Conservation (phyloP, 495 filamentous ascomycete genomes). For the Penicillium simplicissimum region DNA sequence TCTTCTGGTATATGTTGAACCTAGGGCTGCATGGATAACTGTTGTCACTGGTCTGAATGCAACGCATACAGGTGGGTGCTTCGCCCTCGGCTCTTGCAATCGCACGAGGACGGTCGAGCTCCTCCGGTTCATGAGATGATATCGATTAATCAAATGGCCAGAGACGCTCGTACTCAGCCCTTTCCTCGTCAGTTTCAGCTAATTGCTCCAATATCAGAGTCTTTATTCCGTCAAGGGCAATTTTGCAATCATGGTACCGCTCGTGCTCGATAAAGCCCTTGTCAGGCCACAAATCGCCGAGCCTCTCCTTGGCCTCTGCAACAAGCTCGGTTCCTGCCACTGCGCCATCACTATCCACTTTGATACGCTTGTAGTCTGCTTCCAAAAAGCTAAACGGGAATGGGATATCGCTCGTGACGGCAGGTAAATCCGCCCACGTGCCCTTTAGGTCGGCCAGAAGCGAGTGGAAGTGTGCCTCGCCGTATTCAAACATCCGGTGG, state of each 20-base stretch:
- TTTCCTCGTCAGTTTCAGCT: conserved; percentile 36
- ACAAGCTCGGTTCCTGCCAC: conserved; percentile 38
- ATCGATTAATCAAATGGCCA: conserved; percentile 36
- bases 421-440: conserved; percentile 18
- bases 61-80: too few relatives aligned
- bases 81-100: too few relatives aligned
- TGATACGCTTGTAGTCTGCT: conserved; percentile 25
- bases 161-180: conserved; percentile 32
- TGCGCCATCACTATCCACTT: conserved; percentile 30
- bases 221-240: not conserved
- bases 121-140: not conserved
- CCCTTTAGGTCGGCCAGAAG: conserved; percentile 35
- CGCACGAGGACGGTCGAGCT: too few relatives aligned
- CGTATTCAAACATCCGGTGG: conserved; percentile 39
- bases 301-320: conserved; percentile 30
- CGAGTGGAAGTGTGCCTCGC: conserved; percentile 38
- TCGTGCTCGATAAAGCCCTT: conserved; percentile 38
- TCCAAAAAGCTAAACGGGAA: not conserved
- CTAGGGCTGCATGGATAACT: too few relatives aligned
- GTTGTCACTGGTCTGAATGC: too few relatives aligned
- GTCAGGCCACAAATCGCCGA: conserved; percentile 38
- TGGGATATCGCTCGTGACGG: not conserved
- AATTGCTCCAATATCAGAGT: conserved; percentile 31
- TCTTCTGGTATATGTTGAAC: too few relatives aligned
- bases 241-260: conserved; percentile 34